These are phyloP conservation scores for Nasturtium officinale DNA, from an alignment of 345 rosid genomes.

Conservation along the genomic window DNA sequence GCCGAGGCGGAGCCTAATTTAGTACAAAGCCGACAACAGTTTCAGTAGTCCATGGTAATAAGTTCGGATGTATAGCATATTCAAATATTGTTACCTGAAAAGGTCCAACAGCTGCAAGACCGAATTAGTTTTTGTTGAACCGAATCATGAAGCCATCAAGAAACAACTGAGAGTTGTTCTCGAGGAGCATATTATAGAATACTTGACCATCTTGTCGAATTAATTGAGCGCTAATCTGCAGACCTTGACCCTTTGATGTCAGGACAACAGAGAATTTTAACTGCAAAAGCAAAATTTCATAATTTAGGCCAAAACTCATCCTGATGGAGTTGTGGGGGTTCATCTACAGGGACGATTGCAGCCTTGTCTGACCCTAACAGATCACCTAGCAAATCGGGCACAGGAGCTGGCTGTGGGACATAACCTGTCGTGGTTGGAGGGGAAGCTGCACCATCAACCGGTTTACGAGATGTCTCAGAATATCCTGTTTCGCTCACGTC, in stretches of 20 bases:
- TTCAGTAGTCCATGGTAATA: conserved; percentile 7
- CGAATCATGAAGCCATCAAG: conserved; percentile 99
- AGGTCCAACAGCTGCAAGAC: conserved; percentile 86
- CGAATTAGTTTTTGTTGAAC: conserved; percentile 90
- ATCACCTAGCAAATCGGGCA: conserved; percentile 90
- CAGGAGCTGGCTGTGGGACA: conserved; percentile 55
- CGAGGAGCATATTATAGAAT: conserved; percentile 70
- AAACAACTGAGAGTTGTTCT: conserved; percentile 71
- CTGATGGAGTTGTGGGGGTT: conserved; percentile 59
- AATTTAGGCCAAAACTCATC: conserved; percentile 49
- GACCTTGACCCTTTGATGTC: conserved; percentile 63
- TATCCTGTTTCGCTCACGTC: conserved; percentile 69
- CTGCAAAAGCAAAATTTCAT: too few relatives aligned
- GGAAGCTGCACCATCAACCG: conserved; percentile 57
- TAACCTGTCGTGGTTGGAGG: conserved; percentile 56
- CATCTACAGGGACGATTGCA: conserved; percentile 80
- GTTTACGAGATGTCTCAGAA: conserved; percentile 62
- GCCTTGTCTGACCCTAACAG: conserved; percentile 66
- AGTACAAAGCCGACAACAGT: conserved; percentile 11
- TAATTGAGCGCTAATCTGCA: conserved; percentile 92
- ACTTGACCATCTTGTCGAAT: conserved; percentile 75
- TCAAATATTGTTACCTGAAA: conserved; percentile 64
- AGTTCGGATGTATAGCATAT: background rate
- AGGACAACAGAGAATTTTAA: conserved; percentile 69
- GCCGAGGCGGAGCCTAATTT: conserved; percentile 70